A percentile compares a stretch with the other conserved stretches of the same genome.
Conservation (phyloP, 768 basidiomycete species). For the Psilocybe cyanescens region DNA sequence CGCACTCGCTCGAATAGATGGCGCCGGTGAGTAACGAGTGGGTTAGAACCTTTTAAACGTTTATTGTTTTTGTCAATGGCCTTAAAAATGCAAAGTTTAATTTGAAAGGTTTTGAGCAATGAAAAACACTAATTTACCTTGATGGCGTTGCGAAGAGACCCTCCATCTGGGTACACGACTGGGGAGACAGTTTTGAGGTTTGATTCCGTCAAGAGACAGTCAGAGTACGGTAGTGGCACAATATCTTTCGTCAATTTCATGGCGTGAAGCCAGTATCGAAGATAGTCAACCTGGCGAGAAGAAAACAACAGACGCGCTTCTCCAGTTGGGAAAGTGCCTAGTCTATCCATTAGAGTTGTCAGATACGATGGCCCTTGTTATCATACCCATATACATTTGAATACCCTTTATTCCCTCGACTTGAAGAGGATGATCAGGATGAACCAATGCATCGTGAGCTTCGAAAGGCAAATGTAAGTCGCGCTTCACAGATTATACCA, state of each 20-base stretch:
- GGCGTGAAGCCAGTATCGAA: constrained; percentile 82
- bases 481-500: neutral
- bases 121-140: constrained; percentile 45
- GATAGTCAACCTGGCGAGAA: constrained; percentile 83
- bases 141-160: constrained; percentile 57
- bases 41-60: constrained; percentile 67
- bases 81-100: constrained; percentile 36
- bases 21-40: constrained; percentile 57
- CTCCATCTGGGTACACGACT: constrained; percentile 56
- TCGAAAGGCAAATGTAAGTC: neutral
- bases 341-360: neutral
- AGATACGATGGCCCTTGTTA: neutral
- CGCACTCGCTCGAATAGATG: constrained; percentile 72
- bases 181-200: constrained; percentile 63
- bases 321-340: constrained; percentile 71
- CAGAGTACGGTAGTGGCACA: constrained; percentile 78
- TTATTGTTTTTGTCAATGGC: constrained; percentile 83
- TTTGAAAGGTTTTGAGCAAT: no score
- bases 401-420: constrained; percentile 65
- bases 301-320: constrained; percentile 84
- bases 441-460: constrained; percentile 71
- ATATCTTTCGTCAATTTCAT: constrained; percentile 65
- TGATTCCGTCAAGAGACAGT: constrained; percentile 68
- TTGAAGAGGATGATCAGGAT: constrained; percentile 74
- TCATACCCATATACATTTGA: constrained; percentile 70